Evolutionary conservation across 768 basidiomycete genomes (phyloP).

Genomic region (Austroboletus festivus): DNA sequence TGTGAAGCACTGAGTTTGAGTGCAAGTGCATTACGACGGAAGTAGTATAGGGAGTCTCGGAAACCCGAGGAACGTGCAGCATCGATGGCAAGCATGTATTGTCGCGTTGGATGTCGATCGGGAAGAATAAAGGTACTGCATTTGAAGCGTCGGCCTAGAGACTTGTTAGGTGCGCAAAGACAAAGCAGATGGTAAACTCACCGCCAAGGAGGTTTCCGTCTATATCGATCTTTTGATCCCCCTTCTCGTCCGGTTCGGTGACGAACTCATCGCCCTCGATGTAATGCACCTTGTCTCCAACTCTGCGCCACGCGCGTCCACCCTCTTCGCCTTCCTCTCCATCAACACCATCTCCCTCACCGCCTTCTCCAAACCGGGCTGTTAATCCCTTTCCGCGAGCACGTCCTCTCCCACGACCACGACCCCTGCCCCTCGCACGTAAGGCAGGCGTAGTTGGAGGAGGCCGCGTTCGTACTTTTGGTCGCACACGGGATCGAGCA

Average conservation of each 20-base stretch:
- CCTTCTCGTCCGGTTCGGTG: constrained; percentile 79
- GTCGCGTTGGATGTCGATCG: constrained; percentile 74
- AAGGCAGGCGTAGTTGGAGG: constrained; percentile 29
- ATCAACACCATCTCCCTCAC: constrained; percentile 39
- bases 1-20: constrained; percentile 89
- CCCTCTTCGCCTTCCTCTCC: constrained; percentile 37
- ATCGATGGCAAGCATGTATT: constrained; percentile 97
- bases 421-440: constrained; percentile 31
- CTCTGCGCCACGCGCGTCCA: constrained; percentile 68
- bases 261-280: constrained; percentile 90
- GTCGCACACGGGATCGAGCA: constrained; percentile 35
- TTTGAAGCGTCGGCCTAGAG: constrained; percentile 80
- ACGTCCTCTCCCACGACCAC: constrained; percentile 44
- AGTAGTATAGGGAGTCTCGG: constrained; percentile 97
- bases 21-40: constrained; percentile 86
- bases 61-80: constrained; percentile 95
- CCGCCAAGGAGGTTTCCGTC: constrained; percentile 83
- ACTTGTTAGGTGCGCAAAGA: not conserved
- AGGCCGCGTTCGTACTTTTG: constrained; percentile 38
- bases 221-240: constrained; percentile 88
- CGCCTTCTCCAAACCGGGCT: constrained; percentile 27
- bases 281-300: constrained; percentile 70
- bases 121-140: constrained; percentile 86
- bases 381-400: constrained; percentile 34
- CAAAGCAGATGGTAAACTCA: constrained; percentile 35